A percentile compares a stretch with the other conserved stretches of the same genome.
phyloP scores from a whole-genome alignment of 805 yeast species.

The Ogataea pilisensis region DNA sequence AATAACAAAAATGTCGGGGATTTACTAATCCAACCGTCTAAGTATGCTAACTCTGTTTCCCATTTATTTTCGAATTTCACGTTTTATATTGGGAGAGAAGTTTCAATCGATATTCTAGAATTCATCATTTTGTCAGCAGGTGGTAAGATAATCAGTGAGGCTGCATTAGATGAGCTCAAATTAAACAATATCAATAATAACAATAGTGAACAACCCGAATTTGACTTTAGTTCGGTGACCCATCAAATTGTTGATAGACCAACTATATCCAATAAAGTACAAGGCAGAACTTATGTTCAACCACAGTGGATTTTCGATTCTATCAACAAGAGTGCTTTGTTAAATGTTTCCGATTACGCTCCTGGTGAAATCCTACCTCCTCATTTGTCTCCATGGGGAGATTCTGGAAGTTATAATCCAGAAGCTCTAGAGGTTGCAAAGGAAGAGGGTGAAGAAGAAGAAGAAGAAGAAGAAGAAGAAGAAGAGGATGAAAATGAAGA shows the following conservation, averaged over 20 bases:
- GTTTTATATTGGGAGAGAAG: constrained; percentile 92
- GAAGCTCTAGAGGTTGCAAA: constrained; percentile 44
- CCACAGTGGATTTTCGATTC: constrained; percentile 98
- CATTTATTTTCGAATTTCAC: constrained; percentile 68
- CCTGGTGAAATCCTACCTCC: constrained; percentile 97
- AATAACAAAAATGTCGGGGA: constrained; percentile 64
- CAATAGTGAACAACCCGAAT: constrained; percentile 40
- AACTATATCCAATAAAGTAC: constrained; percentile 64
- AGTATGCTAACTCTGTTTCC: constrained; percentile 54
- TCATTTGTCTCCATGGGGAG: constrained; percentile 99
- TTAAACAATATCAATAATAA: too few species aligned
- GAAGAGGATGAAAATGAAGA: constrained; percentile 51
- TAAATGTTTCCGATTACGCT: constrained; percentile 77
- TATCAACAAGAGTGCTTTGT: constrained; percentile 69
- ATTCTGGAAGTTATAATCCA: constrained; percentile 87
- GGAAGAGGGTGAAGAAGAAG: constrained; percentile 41
- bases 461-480: constrained; percentile 45
- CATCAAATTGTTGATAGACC: constrained; percentile 97
- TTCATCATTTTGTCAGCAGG: constrained; percentile 83
- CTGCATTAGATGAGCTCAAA: constrained; percentile 73
- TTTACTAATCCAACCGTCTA: constrained; percentile 65
- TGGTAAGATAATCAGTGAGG: constrained; percentile 80
- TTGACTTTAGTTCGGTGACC: constrained; percentile 68
- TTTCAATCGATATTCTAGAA: constrained; percentile 86
- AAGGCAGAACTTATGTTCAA: constrained; percentile 91